Percentiles rank a stretch among this genome's conserved stretches.
Evolutionary conservation across 83 land plant species (phyloP).

Genomic region (Thuja plicata): DNA sequence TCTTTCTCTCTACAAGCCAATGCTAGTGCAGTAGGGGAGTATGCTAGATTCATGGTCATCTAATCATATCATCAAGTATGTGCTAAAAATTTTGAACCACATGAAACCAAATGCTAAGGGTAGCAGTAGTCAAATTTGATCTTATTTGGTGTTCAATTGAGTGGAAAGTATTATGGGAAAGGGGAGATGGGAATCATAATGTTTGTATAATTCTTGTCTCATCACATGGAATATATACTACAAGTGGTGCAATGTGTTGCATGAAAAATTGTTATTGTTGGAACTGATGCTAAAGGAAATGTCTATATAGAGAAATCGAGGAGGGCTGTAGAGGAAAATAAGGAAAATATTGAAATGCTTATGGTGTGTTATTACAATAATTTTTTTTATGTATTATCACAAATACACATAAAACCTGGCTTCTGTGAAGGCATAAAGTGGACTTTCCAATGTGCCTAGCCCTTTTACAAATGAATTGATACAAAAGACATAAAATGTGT

Average conservation of each 20-base stretch:
- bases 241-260: conserved; percentile 99
- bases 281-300: conserved; percentile 96
- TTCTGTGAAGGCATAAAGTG: too few relatives aligned
- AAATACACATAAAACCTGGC: not conserved
- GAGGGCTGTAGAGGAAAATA: conserved; percentile 86
- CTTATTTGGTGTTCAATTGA: conserved; percentile 4
- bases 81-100: not conserved
- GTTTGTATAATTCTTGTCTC: conserved; percentile 99
- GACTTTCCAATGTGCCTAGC: too few relatives aligned
- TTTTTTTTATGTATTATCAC: not conserved
- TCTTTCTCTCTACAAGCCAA: conserved; percentile 98
- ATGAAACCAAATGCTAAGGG: not conserved
- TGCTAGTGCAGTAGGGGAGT: conserved; percentile 99
- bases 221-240: conserved; percentile 99
- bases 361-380: conserved; percentile 60
- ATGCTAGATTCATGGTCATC: conserved; percentile 99
- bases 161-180: conserved; percentile 44
- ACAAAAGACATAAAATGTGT: not conserved
- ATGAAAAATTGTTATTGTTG: conserved; percentile 96
- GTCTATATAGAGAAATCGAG: conserved; percentile 85
- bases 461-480: too few relatives aligned
- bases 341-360: conserved; percentile 84
- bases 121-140: not conserved
- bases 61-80: conserved; percentile 95
- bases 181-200: conserved; percentile 91